Evolutionary conservation across 805 yeast species (phyloP).

Genomic region (Candida coquimbonensis): DNA sequence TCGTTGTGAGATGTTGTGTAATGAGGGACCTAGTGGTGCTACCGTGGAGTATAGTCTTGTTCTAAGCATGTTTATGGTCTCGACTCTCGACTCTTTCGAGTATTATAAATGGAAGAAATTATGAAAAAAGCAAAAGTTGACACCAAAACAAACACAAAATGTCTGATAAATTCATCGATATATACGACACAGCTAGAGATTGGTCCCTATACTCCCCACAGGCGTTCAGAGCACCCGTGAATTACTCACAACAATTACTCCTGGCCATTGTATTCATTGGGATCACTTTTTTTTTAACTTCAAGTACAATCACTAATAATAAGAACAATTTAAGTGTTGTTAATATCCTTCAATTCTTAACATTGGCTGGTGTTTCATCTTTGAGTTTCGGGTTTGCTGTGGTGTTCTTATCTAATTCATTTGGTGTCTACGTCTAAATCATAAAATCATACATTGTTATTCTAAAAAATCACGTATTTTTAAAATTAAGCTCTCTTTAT

Average conservation of each 20-base stretch:
- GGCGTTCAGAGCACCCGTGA: not conserved
- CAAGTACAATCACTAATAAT: not conserved
- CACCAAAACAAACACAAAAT: not conserved
- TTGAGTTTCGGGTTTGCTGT: slow-evolving; percentile 29
- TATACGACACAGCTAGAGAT: slow-evolving; percentile 1
- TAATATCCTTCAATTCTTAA: slow-evolving; percentile 13
- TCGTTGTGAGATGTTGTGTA: slow-evolving; percentile 21
- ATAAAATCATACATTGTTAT: not conserved
- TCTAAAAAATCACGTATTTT: slow-evolving; percentile 1
- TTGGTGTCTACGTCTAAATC: slow-evolving; percentile 37
- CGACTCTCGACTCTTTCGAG: no score
- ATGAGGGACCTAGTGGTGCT: slow-evolving; percentile 19
- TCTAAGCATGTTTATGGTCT: not conserved
- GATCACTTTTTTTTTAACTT: not conserved
- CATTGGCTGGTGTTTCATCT: slow-evolving; percentile 27
- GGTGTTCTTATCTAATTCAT: slow-evolving; percentile 34
- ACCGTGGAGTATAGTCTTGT: slow-evolving; percentile 3
- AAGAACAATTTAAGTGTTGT: not conserved
- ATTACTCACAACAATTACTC: not conserved
- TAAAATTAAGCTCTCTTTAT: slow-evolving; percentile 34
- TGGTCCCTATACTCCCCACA: not conserved
- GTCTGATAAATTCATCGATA: not conserved
- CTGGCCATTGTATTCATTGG: not conserved
- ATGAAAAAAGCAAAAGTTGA: not conserved
- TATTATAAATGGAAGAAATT: not conserved